A percentile compares a stretch with the other conserved stretches of the same genome.
Evolutionary conservation across 306 rosid species (phyloP).

Genomic region (Casuarina cunninghamiana): DNA sequence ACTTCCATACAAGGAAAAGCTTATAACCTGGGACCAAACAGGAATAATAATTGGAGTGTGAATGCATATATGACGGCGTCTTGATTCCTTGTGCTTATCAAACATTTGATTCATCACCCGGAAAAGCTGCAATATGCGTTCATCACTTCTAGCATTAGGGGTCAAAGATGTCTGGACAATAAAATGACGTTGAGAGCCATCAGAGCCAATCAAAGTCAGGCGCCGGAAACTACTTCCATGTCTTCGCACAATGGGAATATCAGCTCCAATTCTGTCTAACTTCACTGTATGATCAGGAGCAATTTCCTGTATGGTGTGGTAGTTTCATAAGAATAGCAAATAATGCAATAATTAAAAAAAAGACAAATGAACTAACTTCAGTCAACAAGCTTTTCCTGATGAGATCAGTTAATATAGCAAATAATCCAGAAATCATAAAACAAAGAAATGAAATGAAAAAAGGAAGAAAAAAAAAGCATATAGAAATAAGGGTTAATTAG

Average conservation of each 20-base stretch:
- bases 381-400: neutral
- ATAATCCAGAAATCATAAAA: neutral
- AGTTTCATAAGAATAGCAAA: conserved; percentile 29
- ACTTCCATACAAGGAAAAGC: conserved; percentile 5
- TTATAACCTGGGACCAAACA: conserved; percentile 97
- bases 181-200: conserved; percentile 99
- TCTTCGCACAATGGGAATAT: conserved; percentile 94
- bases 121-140: conserved; percentile 96
- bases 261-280: conserved; percentile 95
- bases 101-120: conserved; percentile 99
- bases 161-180: conserved; percentile 99
- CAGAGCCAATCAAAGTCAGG: conserved; percentile 94
- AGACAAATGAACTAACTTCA: conserved; percentile 4
- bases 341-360: conserved; percentile 15
- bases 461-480: neutral
- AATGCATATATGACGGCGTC: conserved; percentile 93
- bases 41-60: conserved; percentile 98
- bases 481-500: neutral
- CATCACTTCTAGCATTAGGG: conserved; percentile 97
- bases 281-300: conserved; percentile 96
- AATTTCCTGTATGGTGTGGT: conserved; percentile 62
- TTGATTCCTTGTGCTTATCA: conserved; percentile 98
- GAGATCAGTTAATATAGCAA: neutral
- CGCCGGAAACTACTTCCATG: conserved; percentile 99
- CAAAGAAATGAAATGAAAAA: neutral